Conservation (phyloP, 169 alveolate genomes). For the Plasmodium chabaudi region DNA sequence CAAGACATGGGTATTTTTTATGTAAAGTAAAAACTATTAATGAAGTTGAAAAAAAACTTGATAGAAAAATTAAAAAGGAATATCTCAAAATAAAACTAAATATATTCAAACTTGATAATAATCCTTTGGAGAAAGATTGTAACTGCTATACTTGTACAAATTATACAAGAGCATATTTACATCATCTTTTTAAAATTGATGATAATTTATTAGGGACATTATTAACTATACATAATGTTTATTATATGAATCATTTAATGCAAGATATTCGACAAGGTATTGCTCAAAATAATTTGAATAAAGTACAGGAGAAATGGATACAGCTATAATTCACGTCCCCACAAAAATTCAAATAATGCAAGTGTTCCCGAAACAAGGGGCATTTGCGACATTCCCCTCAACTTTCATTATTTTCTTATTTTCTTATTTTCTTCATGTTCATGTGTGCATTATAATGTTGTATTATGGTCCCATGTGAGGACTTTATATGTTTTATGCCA, state of each 20-base stretch:
- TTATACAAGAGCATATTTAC: slow-evolving; percentile 85
- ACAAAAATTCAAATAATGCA: neutral
- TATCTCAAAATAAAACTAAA: slow-evolving; percentile 39
- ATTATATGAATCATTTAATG: slow-evolving; percentile 91
- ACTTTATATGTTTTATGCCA: too few relatives aligned
- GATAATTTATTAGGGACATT: slow-evolving; percentile 92
- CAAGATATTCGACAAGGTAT: slow-evolving; percentile 30
- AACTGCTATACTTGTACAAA: slow-evolving; percentile 94
- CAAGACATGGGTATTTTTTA: slow-evolving; percentile 90
- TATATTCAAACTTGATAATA: slow-evolving; percentile 75
- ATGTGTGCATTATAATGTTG: too few relatives aligned
- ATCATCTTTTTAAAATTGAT: slow-evolving; percentile 72
- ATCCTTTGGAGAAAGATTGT: slow-evolving; percentile 94
- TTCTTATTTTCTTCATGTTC: too few relatives aligned
- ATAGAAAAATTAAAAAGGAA: slow-evolving; percentile 21
- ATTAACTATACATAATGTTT: slow-evolving; percentile 93
- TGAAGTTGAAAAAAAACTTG: slow-evolving; percentile 15
- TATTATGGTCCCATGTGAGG: too few relatives aligned
- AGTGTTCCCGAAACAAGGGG: neutral
- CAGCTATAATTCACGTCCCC: neutral
- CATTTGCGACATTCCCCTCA: too few relatives aligned
- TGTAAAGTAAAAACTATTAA: slow-evolving; percentile 92
- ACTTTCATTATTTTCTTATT: too few relatives aligned
- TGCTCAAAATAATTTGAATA: slow-evolving; percentile 3
- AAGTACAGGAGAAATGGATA: slow-evolving; percentile 24